These are phyloP conservation scores for Halenospora varia DNA, from an alignment of 495 filamentous ascomycete genomes.

Conservation along the genomic window DNA sequence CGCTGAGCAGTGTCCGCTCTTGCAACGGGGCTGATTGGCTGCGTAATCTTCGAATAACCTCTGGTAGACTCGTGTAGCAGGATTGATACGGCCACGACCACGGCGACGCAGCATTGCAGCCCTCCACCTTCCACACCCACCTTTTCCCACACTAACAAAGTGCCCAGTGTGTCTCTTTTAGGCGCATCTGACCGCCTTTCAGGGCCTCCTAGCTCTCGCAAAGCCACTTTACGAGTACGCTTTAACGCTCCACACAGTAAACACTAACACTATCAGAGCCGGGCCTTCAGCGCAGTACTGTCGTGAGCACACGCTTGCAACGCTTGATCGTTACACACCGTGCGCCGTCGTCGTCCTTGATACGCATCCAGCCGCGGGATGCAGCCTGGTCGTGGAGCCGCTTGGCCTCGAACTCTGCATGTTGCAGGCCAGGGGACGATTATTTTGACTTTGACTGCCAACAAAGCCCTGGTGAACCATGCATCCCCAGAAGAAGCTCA, in stretches of 20 bases:
- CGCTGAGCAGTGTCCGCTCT: too few species aligned
- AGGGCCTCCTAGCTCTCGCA: neutral
- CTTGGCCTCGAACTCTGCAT: conserved; percentile 19
- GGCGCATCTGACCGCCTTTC: neutral
- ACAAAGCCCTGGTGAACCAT: conserved; percentile 18
- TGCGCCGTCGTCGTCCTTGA: conserved; percentile 10
- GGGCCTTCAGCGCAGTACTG: neutral
- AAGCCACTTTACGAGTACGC: neutral
- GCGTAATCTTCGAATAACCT: neutral
- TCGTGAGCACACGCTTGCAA: conserved; percentile 4
- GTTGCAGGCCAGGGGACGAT: conserved; percentile 22
- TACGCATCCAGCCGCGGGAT: conserved; percentile 26
- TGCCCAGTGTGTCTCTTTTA: neutral
- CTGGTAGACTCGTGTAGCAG: neutral
- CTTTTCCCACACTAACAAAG: neutral
- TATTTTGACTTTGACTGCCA: conserved; percentile 27
- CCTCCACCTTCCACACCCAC: neutral
- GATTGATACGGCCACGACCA: neutral
- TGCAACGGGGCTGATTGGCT: neutral
- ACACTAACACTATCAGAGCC: neutral
- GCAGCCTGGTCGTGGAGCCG: conserved; percentile 17
- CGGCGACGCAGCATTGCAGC: neutral
- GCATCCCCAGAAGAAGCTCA: conserved; percentile 27
- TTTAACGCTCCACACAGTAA: too few species aligned
- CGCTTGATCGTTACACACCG: conserved; percentile 14